phyloP scores from a whole-genome alignment of 306 rosid genomes.

The cucumber (Cucumis sativus) region DNA sequence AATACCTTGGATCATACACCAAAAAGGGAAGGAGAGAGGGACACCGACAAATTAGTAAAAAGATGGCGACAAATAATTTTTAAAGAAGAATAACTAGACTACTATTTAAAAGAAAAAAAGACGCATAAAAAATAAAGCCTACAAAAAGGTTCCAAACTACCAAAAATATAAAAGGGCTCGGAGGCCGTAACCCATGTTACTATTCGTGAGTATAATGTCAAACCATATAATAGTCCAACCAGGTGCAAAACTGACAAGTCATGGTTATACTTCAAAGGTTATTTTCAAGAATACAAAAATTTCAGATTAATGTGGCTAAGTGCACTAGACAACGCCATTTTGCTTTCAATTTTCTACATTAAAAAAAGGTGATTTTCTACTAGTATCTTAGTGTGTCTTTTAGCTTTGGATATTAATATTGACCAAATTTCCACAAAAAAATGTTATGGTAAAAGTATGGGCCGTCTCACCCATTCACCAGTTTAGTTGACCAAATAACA shows the following conservation, averaged over 20 bases:
- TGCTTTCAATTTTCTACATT: not conserved
- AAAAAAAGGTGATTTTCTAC: not conserved
- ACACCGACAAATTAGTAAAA: not conserved
- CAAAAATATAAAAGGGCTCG: not conserved
- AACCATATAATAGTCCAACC: not conserved
- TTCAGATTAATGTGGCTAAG: not conserved
- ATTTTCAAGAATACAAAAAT: not conserved
- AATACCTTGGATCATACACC: slow-evolving; percentile 39
- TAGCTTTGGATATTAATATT: not conserved
- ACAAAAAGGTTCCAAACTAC: too few species aligned
- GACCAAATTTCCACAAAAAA: not conserved
- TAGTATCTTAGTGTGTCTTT: not conserved
- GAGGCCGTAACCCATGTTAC: not conserved
- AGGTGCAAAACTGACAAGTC: not conserved
- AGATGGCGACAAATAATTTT: not conserved
- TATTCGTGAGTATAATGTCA: not conserved
- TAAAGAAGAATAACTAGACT: too few species aligned
- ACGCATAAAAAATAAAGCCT: too few species aligned
- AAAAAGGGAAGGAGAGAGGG: slow-evolving; percentile 4
- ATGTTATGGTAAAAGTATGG: not conserved
- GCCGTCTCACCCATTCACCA: not conserved
- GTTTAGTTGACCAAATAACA: not conserved
- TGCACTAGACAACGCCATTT: not conserved
- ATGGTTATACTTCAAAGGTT: slow-evolving; percentile 8
- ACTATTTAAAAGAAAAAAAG: too few species aligned